Percentiles rank a stretch among this genome's conserved stretches.
Evolutionary conservation across 805 yeast genomes (phyloP).

Genomic region (Alloascoidea hylecoeti): DNA sequence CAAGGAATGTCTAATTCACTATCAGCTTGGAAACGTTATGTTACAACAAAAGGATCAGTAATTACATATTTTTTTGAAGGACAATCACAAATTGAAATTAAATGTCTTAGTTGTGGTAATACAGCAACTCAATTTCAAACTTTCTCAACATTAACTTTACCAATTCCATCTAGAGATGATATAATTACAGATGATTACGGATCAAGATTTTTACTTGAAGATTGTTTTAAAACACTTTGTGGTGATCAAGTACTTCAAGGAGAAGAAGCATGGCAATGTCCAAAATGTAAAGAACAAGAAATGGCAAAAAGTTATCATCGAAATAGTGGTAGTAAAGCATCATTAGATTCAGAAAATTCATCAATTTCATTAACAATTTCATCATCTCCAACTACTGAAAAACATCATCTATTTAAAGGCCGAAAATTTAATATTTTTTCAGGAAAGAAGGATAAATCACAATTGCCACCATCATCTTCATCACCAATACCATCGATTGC

Average conservation of each 20-base stretch:
- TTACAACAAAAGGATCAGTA: conserved; percentile 64
- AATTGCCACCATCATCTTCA: neutral
- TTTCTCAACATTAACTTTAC: conserved; percentile 66
- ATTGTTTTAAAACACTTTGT: conserved; percentile 68
- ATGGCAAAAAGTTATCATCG: no score
- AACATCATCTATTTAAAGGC: neutral
- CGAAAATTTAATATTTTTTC: neutral
- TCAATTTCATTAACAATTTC: neutral
- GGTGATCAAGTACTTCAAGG: conserved; percentile 61
- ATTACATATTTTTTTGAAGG: conserved; percentile 81
- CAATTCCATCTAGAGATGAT: conserved; percentile 44
- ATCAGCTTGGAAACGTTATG: conserved; percentile 65
- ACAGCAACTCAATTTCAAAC: conserved; percentile 83
- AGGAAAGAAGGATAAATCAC: conserved; percentile 30
- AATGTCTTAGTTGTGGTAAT: conserved; percentile 54
- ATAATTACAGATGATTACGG: conserved; percentile 12
- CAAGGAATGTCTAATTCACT: neutral
- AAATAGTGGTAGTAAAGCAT: neutral
- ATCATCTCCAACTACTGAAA: neutral
- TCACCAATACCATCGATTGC: neutral
- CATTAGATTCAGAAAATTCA: neutral
- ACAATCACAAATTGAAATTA: conserved; percentile 68
- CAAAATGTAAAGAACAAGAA: conserved; percentile 32
- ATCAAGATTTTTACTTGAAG: conserved; percentile 25
- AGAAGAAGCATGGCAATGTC: conserved; percentile 78